Percentiles rank a stretch among this genome's conserved stretches.
Evolutionary conservation across 2,329 filamentous ascomycete genomes (phyloP).

Genomic region (Colletotrichum tofieldiae): DNA sequence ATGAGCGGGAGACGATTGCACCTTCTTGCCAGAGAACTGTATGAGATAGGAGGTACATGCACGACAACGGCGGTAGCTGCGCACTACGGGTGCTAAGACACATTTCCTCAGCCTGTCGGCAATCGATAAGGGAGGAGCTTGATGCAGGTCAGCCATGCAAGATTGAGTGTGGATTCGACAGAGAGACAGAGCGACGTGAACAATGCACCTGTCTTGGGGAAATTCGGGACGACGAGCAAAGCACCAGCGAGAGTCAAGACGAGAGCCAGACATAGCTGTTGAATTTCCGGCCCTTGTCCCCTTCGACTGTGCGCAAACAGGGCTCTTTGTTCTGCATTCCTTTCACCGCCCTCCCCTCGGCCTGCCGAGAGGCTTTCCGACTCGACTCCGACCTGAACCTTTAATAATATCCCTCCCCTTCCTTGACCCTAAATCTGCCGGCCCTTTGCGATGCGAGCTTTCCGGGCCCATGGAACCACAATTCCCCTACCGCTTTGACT

Average conservation of each 20-base stretch:
- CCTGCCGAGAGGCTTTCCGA: not conserved
- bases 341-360: constrained; percentile 37
- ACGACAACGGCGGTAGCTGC: not conserved
- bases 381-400: constrained; percentile 5
- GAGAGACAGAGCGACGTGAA: constrained; percentile 14
- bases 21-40: not conserved
- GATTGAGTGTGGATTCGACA: constrained; percentile 33
- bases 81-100: constrained; percentile 11
- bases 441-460: constrained; percentile 34
- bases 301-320: constrained; percentile 33
- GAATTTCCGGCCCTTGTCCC: constrained; percentile 19
- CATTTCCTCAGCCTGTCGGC: constrained; percentile 6
- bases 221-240: constrained; percentile 18
- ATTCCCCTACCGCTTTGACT: constrained; percentile 38
- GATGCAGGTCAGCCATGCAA: constrained; percentile 35
- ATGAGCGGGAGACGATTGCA: not conserved
- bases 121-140: constrained; percentile 39
- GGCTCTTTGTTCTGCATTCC: constrained; percentile 8
- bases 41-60: not conserved
- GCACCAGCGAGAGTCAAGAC: not conserved
- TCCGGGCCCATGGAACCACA: constrained; percentile 37
- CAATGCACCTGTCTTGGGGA: constrained; percentile 36
- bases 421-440: not conserved
- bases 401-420: constrained; percentile 31
- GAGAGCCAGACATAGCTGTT: constrained; percentile 4